Evolutionary conservation across 2,329 filamentous ascomycete genomes (phyloP), one percentile per base, ranked within the genome.

Genomic region (Gyromitra esculenta): DNA sequence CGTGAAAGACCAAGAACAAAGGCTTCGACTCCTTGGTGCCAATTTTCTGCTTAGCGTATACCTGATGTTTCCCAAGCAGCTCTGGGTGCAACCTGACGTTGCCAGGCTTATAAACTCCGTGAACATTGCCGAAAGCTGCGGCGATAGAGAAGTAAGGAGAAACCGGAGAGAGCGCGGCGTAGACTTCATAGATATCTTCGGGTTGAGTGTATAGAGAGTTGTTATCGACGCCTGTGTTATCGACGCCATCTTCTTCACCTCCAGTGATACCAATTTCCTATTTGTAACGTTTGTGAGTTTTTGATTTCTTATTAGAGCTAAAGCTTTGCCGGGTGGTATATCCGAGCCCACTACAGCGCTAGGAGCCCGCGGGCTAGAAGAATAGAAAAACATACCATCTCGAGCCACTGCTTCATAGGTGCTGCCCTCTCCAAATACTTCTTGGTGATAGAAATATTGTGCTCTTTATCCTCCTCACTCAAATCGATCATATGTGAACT

Each of bases 1-100:
- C 96, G 89, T 99, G 96, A 92, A 99, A 99, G 85, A 99, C 96
- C 83, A 99, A 93, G 90, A 94, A 97, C 84, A 98, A 92, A 81
- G 95, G 96, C 91, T 97, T 97, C 83, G 92, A 88, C 80, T 92
- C 89, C 82, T 88, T 87, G 82, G 89, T 86, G 81, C 86, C 85
- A 80, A 91, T 89, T 87, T 96, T 89, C 85, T 94, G 90, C 85
- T 92, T 90, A 85, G 97, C 92, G 85, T 91, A 93, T 79, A 88
- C 88, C 88, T 99, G 96, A 90, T 99, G 96, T 92, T 97, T 97
- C 85, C 89, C 89, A 82, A 99, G 92, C 66, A 99, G 91, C 87
- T 97, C 93, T 76, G 96, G 96, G 87, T 97, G 94, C 79, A 99
- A 91, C 87, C 92, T 93, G 86, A 98, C 96, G 86, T 98, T 98